phyloP scores from a whole-genome alignment of 352 stramenopile genomes.

The Phytophthora citricola region DNA sequence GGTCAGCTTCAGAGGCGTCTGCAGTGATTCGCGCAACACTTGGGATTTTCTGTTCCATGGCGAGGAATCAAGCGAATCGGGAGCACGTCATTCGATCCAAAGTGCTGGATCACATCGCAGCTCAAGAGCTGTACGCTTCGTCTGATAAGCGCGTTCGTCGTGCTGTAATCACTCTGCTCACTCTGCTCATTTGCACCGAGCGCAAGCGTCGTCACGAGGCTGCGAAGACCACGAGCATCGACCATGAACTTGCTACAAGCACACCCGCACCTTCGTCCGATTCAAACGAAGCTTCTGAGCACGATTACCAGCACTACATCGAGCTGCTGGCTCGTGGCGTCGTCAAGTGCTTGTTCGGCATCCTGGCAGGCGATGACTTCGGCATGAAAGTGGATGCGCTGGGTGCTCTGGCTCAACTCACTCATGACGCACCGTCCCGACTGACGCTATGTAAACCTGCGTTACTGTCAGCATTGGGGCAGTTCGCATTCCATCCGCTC shows the following conservation, averaged over 20 bases:
- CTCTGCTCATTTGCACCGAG: conserved; percentile 66
- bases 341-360: conserved; percentile 77
- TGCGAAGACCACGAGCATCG: background rate
- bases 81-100: conserved; percentile 71
- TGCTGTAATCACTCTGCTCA: conserved; percentile 64
- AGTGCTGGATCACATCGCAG: conserved; percentile 63
- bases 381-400: conserved; percentile 76
- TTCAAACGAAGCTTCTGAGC: conserved; percentile 22
- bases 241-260: background rate
- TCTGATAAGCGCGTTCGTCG: conserved; percentile 69
- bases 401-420: conserved; percentile 72
- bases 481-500: conserved; percentile 74
- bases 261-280: background rate
- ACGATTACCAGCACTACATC: conserved; percentile 76
- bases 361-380: conserved; percentile 72
- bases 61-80: conserved; percentile 59
- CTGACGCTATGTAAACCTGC: conserved; percentile 74
- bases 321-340: conserved; percentile 74
- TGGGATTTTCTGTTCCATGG: conserved; percentile 67
- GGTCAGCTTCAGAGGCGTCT: conserved; percentile 25
- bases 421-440: conserved; percentile 63
- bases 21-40: conserved; percentile 51
- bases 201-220: conserved; percentile 36
- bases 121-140: conserved; percentile 59
- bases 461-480: conserved; percentile 61